Base-by-base conservation (phyloP, 176 grass and related monocot genomes). In the Carex scoparia region DNA sequence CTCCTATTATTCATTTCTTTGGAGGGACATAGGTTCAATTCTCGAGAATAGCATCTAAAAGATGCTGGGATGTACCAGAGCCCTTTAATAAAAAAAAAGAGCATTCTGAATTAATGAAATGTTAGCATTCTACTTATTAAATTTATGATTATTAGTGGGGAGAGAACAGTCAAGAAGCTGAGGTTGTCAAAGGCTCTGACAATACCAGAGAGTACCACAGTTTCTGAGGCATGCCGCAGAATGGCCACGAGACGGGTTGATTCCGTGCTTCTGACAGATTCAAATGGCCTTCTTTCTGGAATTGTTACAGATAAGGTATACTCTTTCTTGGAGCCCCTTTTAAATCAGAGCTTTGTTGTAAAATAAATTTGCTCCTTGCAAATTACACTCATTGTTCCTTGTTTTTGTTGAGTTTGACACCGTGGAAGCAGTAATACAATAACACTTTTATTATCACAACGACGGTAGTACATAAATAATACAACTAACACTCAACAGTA, bases 151-250 rank as follows among this genome's bases (percentile, higher is more conserved):
- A 14, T 55, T 58, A 95, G 93, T 35, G 91, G 90, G 67, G 97
- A 95, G 86, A 94, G 93, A 80, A 99, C 93, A 49, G 96, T 99
- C 85, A 99, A 95, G 96, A 94, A 92, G 87, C 79, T 99, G 84
- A 87, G 93, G 81, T 71, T 99, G 37, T 99, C 96, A 65, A 95
- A 99, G 87, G 93, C 93, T 31, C 88, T 99, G 70, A 99, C 96
- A 37, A 99, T 99, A 85, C 85, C 93, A 18, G 96, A 99, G 79
- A 90, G 90, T 3, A 99, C 91, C 72, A 91, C 88, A 19, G 93
- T 99, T 19, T 95, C 87, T 70, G 96, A 95, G n/a, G 96, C 93
- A 61, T 99, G 90, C 87, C 79, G 96, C 83, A 80, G 96, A 86
- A 99, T 99, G 96, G 91, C 96, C 13, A 65, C 90, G 16, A 88